Evolutionary conservation across 192 early-diverging fungal genomes (phyloP).

Genomic region (Backusella australiensis): DNA sequence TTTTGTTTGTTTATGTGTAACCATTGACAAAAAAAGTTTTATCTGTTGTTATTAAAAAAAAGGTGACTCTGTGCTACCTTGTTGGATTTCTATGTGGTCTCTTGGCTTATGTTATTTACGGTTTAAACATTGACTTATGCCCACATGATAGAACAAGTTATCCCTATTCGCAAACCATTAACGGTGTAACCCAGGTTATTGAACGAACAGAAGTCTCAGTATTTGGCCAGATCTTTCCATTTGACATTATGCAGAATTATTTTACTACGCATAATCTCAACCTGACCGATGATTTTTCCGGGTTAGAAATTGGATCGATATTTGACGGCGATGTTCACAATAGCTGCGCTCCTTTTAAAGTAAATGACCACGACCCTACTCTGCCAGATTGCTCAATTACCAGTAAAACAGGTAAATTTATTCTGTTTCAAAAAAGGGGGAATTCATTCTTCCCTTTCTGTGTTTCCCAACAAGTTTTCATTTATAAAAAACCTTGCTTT

Average conservation of each 20-base stretch:
- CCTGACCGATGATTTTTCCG: conserved; percentile 30
- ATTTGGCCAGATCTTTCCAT: conserved; percentile 31
- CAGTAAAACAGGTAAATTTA: conserved; percentile 31
- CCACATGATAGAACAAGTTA: conserved; percentile 10
- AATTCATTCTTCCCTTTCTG: too few relatives aligned
- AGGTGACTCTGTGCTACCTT: conserved; percentile 46
- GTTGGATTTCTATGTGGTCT: conserved; percentile 36
- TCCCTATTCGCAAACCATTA: conserved; percentile 13
- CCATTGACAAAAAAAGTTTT: background rate
- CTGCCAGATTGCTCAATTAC: conserved; percentile 20
- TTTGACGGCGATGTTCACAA: conserved; percentile 30
- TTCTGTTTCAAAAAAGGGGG: background rate
- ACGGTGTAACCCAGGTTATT: conserved; percentile 7
- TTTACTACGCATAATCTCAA: conserved; percentile 22
- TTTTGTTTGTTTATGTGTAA: conserved; percentile 10
- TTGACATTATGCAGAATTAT: conserved; percentile 21
- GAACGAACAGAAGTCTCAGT: conserved; percentile 25
- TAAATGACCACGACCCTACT: conserved; percentile 7
- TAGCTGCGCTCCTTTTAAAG: conserved; percentile 26
- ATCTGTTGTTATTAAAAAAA: background rate
- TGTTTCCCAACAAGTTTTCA: background rate
- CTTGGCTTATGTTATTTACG: conserved; percentile 51
- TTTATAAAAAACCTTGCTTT: background rate
- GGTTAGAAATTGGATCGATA: conserved; percentile 26
- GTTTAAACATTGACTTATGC: conserved; percentile 36